These are phyloP conservation scores for Lachnellula arida DNA, from an alignment of 2,329 filamentous ascomycete genomes.

Conservation along the genomic window DNA sequence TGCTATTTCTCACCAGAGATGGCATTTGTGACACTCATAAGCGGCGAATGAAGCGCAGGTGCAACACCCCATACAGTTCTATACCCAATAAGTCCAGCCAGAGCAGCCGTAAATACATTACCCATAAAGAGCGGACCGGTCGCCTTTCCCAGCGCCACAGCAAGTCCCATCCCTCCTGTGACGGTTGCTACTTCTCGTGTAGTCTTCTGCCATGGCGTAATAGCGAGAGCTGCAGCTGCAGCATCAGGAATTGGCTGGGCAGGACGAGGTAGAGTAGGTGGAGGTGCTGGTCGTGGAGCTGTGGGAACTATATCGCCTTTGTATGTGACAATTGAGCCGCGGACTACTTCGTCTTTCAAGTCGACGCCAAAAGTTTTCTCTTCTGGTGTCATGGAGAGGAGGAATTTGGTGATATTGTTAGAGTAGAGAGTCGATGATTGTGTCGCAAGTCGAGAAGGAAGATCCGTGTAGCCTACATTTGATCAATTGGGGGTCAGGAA, in stretches of 20 bases:
- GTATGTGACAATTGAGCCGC: slow-evolving; percentile 76
- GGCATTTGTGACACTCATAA: slow-evolving; percentile 92
- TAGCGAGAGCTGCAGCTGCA: slow-evolving; percentile 55
- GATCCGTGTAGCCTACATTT: slow-evolving; percentile 68
- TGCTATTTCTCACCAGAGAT: slow-evolving; percentile 60
- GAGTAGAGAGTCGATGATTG: slow-evolving; percentile 88
- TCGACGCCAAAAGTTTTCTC: slow-evolving; percentile 78
- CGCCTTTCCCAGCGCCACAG: slow-evolving; percentile 71
- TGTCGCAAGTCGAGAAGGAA: slow-evolving; percentile 80
- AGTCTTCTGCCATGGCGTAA: slow-evolving; percentile 80
- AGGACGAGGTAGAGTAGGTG: slow-evolving; percentile 45
- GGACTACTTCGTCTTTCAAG: slow-evolving; percentile 77
- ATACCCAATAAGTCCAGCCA: slow-evolving; percentile 83
- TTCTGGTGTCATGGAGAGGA: slow-evolving; percentile 74
- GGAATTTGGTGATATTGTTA: slow-evolving; percentile 87
- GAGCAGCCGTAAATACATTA: slow-evolving; percentile 78
- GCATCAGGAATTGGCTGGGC: slow-evolving; percentile 45
- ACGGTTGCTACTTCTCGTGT: slow-evolving; percentile 70
- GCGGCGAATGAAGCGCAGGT: slow-evolving; percentile 77
- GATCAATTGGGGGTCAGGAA: neutral
- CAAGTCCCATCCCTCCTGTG: slow-evolving; percentile 72
- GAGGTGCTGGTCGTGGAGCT: slow-evolving; percentile 63
- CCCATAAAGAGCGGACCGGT: slow-evolving; percentile 83
- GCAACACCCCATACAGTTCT: slow-evolving; percentile 82
- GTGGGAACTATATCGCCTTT: slow-evolving; percentile 72